Percentiles rank a stretch among this genome's conserved stretches.
Conservation (phyloP, 208 protist species). For the Trypanosoma theileri region DNA sequence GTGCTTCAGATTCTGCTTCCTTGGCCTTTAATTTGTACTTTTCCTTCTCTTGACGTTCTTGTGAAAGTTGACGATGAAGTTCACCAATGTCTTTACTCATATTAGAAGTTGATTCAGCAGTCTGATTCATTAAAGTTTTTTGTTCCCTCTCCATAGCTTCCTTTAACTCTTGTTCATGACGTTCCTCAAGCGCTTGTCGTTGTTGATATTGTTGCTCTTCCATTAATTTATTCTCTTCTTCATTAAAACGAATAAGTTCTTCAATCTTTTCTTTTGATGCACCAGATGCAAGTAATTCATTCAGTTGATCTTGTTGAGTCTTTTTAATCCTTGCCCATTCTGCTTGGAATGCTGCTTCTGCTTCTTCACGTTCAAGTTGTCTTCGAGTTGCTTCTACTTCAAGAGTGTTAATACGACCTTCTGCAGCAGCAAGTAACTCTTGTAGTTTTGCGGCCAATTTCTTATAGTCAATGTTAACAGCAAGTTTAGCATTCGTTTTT, state of each 20-base stretch:
- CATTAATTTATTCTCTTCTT: conserved; percentile 73
- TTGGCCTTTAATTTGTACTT: conserved; percentile 22
- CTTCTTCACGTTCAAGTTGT: conserved; percentile 68
- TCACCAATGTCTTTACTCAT: conserved; percentile 30
- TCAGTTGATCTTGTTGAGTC: conserved; percentile 60
- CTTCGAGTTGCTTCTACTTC: conserved; percentile 75
- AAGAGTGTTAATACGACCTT: conserved; percentile 67
- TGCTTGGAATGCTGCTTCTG: conserved; percentile 55
- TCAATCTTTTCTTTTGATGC: conserved; percentile 71
- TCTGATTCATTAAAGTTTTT: conserved; percentile 14
- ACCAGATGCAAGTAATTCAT: conserved; percentile 56
- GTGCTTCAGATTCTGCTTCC: conserved; percentile 26
- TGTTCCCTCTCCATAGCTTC: conserved; percentile 42
- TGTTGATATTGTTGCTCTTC: conserved; percentile 84
- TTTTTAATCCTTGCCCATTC: conserved; percentile 65
- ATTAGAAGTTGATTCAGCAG: conserved; percentile 12
- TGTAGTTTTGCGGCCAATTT: conserved; percentile 81
- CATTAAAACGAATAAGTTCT: conserved; percentile 74
- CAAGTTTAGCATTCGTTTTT: conserved; percentile 75
- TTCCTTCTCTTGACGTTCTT: conserved; percentile 31
- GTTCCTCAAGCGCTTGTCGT: conserved; percentile 75
- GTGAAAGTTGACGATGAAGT: conserved; percentile 27
- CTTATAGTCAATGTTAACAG: conserved; percentile 77
- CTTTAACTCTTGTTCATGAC: conserved; percentile 66
- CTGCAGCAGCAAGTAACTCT: conserved; percentile 58